These are phyloP conservation scores for Crucibulum laeve DNA, from an alignment of 768 basidiomycete genomes.

Conservation along the genomic window DNA sequence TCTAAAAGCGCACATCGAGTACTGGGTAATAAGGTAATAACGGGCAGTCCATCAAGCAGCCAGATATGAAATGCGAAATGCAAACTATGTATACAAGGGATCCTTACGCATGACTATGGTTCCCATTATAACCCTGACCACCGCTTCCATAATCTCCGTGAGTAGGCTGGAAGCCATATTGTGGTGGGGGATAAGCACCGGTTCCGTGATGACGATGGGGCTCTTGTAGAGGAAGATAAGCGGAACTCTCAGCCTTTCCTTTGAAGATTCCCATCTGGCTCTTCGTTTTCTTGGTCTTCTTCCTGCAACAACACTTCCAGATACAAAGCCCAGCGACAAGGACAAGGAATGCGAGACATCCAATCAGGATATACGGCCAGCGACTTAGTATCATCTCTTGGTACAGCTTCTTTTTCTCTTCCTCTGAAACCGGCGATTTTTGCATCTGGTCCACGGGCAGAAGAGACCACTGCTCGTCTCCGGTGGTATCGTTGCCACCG, in stretches of 20 bases:
- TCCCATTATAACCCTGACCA: not conserved
- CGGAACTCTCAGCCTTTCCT: slow-evolving; percentile 19
- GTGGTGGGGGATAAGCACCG: not conserved
- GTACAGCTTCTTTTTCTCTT: slow-evolving; percentile 64
- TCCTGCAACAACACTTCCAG: slow-evolving; percentile 58
- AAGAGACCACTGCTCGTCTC: slow-evolving; percentile 49
- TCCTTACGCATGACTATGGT: not conserved
- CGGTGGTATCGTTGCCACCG: slow-evolving; percentile 53
- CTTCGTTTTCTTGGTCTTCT: slow-evolving; percentile 10
- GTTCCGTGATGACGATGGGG: slow-evolving; percentile 9
- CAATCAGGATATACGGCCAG: slow-evolving; percentile 70
- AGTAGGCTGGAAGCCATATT: not conserved
- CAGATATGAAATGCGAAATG: not conserved
- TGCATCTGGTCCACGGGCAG: slow-evolving; percentile 56
- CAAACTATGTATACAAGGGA: too few species aligned
- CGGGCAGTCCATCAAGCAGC: slow-evolving; percentile 2
- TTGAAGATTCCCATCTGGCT: slow-evolving; percentile 14
- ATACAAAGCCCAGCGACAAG: slow-evolving; percentile 43
- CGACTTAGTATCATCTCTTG: slow-evolving; percentile 62
- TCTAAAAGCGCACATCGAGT: not conserved
- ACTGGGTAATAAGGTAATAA: not conserved
- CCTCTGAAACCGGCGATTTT: slow-evolving; percentile 57
- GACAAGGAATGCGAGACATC: slow-evolving; percentile 48
- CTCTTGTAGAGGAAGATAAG: slow-evolving; percentile 26
- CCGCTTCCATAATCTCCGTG: not conserved